Conservation (phyloP, 2,329 filamentous ascomycete genomes). For the Fusarium luffae region DNA sequence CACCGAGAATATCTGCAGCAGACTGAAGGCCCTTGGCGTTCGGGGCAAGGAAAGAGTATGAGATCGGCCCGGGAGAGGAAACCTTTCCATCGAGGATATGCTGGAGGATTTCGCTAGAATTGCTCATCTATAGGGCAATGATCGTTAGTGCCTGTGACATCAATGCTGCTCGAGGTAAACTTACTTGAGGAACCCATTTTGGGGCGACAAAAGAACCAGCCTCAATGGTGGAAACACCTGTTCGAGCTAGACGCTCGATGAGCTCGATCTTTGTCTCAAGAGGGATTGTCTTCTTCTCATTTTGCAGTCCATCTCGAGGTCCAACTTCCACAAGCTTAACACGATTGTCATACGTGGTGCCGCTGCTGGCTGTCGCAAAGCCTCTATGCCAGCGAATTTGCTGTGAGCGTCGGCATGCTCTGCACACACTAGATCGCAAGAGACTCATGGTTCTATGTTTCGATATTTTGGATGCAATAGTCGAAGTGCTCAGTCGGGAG, state of each 20-base stretch:
- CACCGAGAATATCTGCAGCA: conserved; percentile 65
- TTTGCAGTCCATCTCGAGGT: conserved; percentile 87
- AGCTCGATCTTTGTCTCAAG: conserved; percentile 80
- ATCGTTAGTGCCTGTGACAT: conserved; percentile 20
- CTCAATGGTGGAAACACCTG: conserved; percentile 80
- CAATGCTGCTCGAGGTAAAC: conserved; percentile 7
- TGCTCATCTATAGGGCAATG: conserved; percentile 72
- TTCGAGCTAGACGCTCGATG: conserved; percentile 73
- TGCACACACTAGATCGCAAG: conserved; percentile 53
- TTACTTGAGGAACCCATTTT: conserved; percentile 85
- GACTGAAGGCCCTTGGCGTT: conserved; percentile 78
- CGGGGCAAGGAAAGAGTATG: conserved; percentile 84
- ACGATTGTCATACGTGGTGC: conserved; percentile 53
- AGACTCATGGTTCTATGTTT: conserved; percentile 47
- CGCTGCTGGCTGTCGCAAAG: conserved; percentile 55
- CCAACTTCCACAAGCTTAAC: conserved; percentile 83
- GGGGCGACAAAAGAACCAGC: conserved; percentile 85
- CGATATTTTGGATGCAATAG: not conserved
- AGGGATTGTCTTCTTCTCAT: conserved; percentile 78
- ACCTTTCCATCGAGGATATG: conserved; percentile 71
- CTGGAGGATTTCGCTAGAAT: conserved; percentile 78
- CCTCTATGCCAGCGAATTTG: conserved; percentile 49
- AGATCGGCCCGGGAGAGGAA: conserved; percentile 65
- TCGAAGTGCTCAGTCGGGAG: conserved; percentile 10
- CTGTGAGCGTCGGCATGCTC: conserved; percentile 52